A percentile compares a stretch with the other conserved stretches of the same genome.
phyloP scores from a whole-genome alignment of 106 monocot species.

The Apostasia shenzhenica region DNA sequence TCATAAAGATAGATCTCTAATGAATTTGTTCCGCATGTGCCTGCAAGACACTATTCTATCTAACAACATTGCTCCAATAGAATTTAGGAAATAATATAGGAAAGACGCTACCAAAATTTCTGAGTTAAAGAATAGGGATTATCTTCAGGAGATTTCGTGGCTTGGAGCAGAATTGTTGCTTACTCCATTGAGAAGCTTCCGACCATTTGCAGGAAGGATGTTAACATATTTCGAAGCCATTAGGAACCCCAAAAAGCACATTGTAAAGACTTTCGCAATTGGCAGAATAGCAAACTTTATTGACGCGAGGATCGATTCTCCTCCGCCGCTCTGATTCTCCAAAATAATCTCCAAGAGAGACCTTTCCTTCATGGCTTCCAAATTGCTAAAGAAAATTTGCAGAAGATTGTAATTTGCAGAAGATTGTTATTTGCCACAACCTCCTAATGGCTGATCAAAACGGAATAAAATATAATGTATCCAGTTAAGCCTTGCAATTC shows the following conservation, averaged over 20 bases:
- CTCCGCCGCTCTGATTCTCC: constrained; percentile 25
- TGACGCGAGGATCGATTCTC: constrained; percentile 44
- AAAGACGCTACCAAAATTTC: no score
- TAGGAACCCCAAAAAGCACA: constrained; percentile 87
- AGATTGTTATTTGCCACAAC: neutral
- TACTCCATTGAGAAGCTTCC: constrained; percentile 94
- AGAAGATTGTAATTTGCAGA: neutral
- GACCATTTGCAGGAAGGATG: constrained; percentile 81
- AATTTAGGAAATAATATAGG: no score
- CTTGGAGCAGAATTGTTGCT: constrained; percentile 4
- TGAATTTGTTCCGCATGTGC: no score
- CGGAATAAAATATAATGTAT: neutral
- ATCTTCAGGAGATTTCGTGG: no score
- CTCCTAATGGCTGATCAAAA: neutral
- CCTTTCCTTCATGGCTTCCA: constrained; percentile 29
- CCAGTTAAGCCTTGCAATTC: neutral
- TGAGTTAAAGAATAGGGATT: no score
- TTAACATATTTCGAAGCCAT: constrained; percentile 88
- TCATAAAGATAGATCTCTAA: no score
- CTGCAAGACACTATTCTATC: no score
- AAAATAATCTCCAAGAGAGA: constrained; percentile 34
- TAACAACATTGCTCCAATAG: no score
- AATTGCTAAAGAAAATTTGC: neutral
- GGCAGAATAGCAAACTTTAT: constrained; percentile 78
- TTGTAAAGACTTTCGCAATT: constrained; percentile 76